Conservation (phyloP, 768 basidiomycete species). For the Boletus insuetus region DNA sequence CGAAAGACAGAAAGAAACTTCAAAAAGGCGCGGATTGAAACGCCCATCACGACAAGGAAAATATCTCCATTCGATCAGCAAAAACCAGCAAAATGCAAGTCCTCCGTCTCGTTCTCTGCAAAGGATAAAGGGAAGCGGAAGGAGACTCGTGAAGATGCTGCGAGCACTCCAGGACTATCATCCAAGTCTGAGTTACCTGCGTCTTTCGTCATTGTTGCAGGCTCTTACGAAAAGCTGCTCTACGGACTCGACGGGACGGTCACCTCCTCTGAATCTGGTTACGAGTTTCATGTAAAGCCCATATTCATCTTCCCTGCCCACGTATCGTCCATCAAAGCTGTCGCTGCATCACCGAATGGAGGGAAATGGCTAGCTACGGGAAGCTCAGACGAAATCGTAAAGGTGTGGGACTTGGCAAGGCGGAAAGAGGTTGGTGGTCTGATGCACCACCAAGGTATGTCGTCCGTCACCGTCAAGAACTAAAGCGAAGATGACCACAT, state of each 20-base stretch:
- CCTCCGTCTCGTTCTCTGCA: slow-evolving; percentile 10
- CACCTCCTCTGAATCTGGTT: slow-evolving; percentile 28
- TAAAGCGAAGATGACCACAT: background rate
- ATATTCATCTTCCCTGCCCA: slow-evolving; percentile 98
- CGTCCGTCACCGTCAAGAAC: background rate
- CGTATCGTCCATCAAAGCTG: slow-evolving; percentile 86
- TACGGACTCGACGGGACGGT: slow-evolving; percentile 81
- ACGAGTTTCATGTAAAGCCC: slow-evolving; percentile 56
- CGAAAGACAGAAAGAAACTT: slow-evolving; percentile 19
- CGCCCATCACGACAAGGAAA: slow-evolving; percentile 3
- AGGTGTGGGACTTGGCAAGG: slow-evolving; percentile 92
- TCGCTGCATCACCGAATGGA: slow-evolving; percentile 82
- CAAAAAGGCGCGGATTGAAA: slow-evolving; percentile 27
- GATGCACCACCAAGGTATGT: slow-evolving; percentile 89
- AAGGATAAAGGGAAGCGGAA: slow-evolving; percentile 33
- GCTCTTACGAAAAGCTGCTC: slow-evolving; percentile 94
- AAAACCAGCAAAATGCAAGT: background rate
- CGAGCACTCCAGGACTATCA: background rate
- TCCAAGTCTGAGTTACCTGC: slow-evolving; percentile 37
- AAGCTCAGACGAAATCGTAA: slow-evolving; percentile 93
- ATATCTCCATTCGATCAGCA: background rate
- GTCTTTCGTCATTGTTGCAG: slow-evolving; percentile 84
- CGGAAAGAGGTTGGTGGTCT: slow-evolving; percentile 93
- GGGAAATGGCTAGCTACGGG: slow-evolving; percentile 97
- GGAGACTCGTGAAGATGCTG: background rate